Base-by-base conservation (phyloP, 1,139 yeast species). In the Debaryomyces sp. region DNA sequence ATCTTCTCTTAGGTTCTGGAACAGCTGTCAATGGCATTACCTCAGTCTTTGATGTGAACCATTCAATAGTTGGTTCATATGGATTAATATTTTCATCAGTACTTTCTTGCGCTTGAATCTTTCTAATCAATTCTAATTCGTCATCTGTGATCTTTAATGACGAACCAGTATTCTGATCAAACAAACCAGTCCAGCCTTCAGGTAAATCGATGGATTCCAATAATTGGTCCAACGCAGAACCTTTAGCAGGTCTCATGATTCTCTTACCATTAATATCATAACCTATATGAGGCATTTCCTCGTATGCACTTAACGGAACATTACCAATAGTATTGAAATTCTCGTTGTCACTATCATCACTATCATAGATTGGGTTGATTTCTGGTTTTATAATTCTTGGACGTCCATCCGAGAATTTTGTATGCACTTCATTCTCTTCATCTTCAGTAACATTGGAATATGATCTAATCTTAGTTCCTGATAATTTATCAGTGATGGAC, bases 161-260 rank as follows among this genome's bases (percentile, higher is more conserved):
- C n/a, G 85, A 72, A 54, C 99, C 99, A 8, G 98, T 90, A 58
- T 85, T 81, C 63, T 90, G 89, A 68, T 94, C 98, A 50, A 94
- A 73, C 55, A 95, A 77, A 41, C 99, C 99, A 9, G 99, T 95
- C 98, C 98, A 94, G 33, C 99, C 99, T 69, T 89, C 96, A 10
- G 98, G 99, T 55, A 94, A 77, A 54, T 94, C 99, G 54, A 95
- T 94, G 27, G 85, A 77, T 61, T 94, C 99, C 55, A 95, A 75
- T 54, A 94, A 77, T 58, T 86, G 87, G 63, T 94, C 98, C 58
- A 95, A 78, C 1, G 99, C 99, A 49, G 96, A 85, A 7, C 97
- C 97, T 62, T 89, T 88, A 13, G 98, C 99, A 10, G 99, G 99
- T 68, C 99, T 83, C 98, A 95, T 92, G 60, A 94, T 91, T 63